Evolutionary conservation across 768 basidiomycete species (phyloP), one percentile per base, ranked within the genome.

Genomic region (Sarcodon sp.): DNA sequence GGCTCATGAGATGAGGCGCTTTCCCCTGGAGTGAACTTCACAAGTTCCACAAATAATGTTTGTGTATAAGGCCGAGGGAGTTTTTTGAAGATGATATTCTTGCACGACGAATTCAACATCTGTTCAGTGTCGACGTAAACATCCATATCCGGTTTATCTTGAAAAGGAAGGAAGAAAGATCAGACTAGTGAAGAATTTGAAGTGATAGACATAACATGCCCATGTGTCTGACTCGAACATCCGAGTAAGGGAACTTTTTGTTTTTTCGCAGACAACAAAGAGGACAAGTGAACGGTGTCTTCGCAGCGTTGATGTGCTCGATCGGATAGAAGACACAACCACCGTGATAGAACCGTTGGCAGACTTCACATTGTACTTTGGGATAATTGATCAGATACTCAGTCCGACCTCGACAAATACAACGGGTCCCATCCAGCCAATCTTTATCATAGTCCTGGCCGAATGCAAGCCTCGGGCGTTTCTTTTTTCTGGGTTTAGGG

Each of bases 251-350:
- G 56, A 89, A 91, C 6, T 66, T 62, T 50, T 73, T 72, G 50
- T 79, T 83, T 67, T 83, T 87, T 45, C 83, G 75, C 54, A 88
- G 61, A 61, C 80, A 81, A 58, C 88, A 90, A 15, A 90, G 61
- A 0, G 87, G 87, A 56, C 88, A 90, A 51, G 69, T 70, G 64
- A 81, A 85, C n/a, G 64, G 62, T 45, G 50, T 56, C 38, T 55
- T 50, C 37, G 36, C 53, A 51, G 62, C 59, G 31, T 80, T 75
- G 35, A 65, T 54, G 4, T 41, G 39, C 15, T 41, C 27, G 39
- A 16, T 41, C 2, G 80, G 76, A 61, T 73, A 84, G 64, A 84
- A 86, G 11, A 89, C 86, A 51, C 87, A 90, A 8, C 75, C 76
- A 12, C 72, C 73, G 55, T 90, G 87, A 54, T 87, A 89, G 12